Conservation (phyloP, 2,329 filamentous ascomycete species). For the Ophiostoma fasciatum region DNA sequence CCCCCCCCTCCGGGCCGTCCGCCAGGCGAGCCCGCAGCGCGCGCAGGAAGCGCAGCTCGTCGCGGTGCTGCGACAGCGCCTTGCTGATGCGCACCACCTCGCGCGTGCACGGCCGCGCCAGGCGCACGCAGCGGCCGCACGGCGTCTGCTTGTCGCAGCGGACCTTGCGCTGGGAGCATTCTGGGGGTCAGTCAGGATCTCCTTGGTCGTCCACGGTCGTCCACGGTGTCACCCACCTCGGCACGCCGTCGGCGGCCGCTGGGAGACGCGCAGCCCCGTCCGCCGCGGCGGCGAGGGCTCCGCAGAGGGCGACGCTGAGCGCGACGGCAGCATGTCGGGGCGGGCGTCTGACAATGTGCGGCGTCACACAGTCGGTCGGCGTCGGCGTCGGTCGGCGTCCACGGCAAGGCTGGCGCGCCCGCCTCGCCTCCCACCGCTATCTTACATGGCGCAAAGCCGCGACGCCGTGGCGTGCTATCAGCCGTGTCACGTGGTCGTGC, state of each 20-base stretch:
- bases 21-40: conserved; percentile 1
- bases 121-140: conserved; percentile 7
- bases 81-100: conserved; percentile 11
- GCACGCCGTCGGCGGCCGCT: conserved; percentile 9
- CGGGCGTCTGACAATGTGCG: too few species aligned
- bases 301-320: too few species aligned
- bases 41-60: conserved; percentile 8
- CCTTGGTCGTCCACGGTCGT: too few species aligned
- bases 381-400: too few species aligned
- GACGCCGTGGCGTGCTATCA: too few species aligned
- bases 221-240: background rate
- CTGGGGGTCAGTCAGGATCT: background rate
- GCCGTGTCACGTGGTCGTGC: too few species aligned
- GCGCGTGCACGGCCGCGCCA: conserved; percentile 6
- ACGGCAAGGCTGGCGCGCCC: too few species aligned
- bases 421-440: too few species aligned
- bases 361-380: too few species aligned
- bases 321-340: too few species aligned
- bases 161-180: conserved; percentile 9
- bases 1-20: too few species aligned
- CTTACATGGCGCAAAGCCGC: too few species aligned
- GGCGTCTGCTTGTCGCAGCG: conserved; percentile 9
- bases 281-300: background rate
- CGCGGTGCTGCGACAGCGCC: conserved; percentile 6
- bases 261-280: conserved; percentile 5